These are phyloP conservation scores for Candida buenavistaensis DNA, from an alignment of 1,139 yeast species.

Conservation along the genomic window DNA sequence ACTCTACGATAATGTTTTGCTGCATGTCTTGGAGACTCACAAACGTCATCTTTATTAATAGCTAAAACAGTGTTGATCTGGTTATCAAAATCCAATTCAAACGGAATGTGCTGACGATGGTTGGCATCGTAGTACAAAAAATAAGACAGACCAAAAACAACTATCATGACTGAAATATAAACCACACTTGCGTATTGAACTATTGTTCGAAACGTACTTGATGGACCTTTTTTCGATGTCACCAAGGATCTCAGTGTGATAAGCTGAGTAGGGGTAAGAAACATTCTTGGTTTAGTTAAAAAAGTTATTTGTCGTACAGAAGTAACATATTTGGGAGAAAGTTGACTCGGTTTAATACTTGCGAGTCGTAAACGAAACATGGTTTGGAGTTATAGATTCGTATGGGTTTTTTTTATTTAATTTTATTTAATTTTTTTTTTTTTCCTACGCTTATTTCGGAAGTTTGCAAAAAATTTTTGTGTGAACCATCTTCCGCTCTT, in stretches of 20 bases:
- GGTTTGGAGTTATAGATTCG: too few relatives aligned
- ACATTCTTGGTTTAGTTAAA: neutral
- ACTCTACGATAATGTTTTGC: conserved; percentile 46
- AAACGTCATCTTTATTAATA: conserved; percentile 47
- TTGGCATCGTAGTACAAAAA: conserved; percentile 44
- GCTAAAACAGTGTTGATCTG: conserved; percentile 45
- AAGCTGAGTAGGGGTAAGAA: too few relatives aligned
- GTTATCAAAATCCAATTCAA: conserved; percentile 33
- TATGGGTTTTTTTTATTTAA: too few relatives aligned
- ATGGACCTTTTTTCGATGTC: conserved; percentile 2
- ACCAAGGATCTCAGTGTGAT: too few relatives aligned
- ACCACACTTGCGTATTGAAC: conserved; percentile 44
- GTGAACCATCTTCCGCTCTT: too few relatives aligned
- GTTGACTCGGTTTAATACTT: too few relatives aligned
- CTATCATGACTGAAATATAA: conserved; percentile 43
- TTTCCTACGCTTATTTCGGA: too few relatives aligned
- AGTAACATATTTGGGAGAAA: too few relatives aligned
- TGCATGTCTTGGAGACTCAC: conserved; percentile 44
- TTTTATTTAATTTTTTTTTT: too few relatives aligned
- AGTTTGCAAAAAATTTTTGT: too few relatives aligned
- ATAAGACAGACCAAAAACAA: conserved; percentile 41
- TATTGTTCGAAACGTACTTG: conserved; percentile 30
- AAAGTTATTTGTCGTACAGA: neutral
- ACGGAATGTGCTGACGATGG: conserved; percentile 41
- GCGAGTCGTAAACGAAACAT: too few relatives aligned